A percentile compares a stretch with the other conserved stretches of the same genome.
phyloP scores from a whole-genome alignment of 805 yeast genomes.

The Kregervanrija fluxuum region DNA sequence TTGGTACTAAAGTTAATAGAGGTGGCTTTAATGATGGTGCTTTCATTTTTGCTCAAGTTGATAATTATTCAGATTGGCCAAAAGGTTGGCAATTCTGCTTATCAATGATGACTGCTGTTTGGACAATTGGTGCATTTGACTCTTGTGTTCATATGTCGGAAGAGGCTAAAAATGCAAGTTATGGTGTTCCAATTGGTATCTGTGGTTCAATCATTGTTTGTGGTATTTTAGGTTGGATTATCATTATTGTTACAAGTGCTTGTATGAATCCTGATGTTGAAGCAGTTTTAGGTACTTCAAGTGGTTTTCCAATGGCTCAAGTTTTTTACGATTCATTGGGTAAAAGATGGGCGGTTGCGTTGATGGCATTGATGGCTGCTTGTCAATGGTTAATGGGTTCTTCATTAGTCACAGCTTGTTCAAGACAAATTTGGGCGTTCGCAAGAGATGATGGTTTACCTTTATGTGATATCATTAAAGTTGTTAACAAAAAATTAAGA shows the following conservation, averaged over 20 bases:
- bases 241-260: slow-evolving; percentile 32
- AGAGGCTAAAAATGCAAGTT: slow-evolving; percentile 37
- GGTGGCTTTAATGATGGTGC: slow-evolving; percentile 25
- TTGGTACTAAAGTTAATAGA: slow-evolving; percentile 28
- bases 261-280: slow-evolving; percentile 28
- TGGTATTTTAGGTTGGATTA: slow-evolving; percentile 35
- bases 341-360: slow-evolving; percentile 41
- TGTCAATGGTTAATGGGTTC: slow-evolving; percentile 44
- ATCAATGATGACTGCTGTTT: slow-evolving; percentile 40
- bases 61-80: slow-evolving; percentile 31
- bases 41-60: slow-evolving; percentile 31
- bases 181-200: slow-evolving; percentile 39
- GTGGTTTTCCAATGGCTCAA: slow-evolving; percentile 42
- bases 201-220: slow-evolving; percentile 38
- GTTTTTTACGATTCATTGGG: slow-evolving; percentile 41
- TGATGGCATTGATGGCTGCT: slow-evolving; percentile 39
- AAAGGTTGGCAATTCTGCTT: slow-evolving; percentile 35
- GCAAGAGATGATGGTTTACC: slow-evolving; percentile 47
- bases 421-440: slow-evolving; percentile 47
- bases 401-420: slow-evolving; percentile 39
- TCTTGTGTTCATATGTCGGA: slow-evolving; percentile 46
- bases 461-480: slow-evolving; percentile 33
- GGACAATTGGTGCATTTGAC: slow-evolving; percentile 49
- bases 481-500: slow-evolving; percentile 33
- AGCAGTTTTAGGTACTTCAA: slow-evolving; percentile 24